phyloP scores from a whole-genome alignment of 1,284 basidiomycete species.

The Heterobasidion irregulare region DNA sequence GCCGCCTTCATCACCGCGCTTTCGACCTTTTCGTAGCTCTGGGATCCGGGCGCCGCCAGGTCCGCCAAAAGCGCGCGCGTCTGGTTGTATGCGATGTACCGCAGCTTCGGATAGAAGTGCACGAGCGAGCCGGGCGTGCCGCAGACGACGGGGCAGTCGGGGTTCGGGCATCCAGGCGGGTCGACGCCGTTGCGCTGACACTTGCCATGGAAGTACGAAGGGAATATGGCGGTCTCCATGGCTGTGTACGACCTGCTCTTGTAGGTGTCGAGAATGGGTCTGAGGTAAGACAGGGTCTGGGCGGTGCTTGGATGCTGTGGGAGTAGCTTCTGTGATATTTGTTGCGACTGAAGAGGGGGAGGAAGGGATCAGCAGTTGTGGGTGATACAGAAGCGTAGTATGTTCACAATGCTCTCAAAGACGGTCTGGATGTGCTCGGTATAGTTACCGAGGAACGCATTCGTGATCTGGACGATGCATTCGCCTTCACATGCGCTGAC shows the following conservation, averaged over 20 bases:
- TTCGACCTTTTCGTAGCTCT: slow-evolving; percentile 33
- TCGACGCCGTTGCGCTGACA: slow-evolving; percentile 50
- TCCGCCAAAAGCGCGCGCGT: slow-evolving; percentile 27
- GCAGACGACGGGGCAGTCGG: slow-evolving; percentile 67
- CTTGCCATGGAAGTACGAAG: slow-evolving; percentile 66
- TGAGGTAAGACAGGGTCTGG: slow-evolving; percentile 26
- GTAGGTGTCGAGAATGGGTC: slow-evolving; percentile 40
- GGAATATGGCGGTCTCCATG: slow-evolving; percentile 49
- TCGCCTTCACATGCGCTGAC: slow-evolving; percentile 60
- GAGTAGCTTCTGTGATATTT: slow-evolving; percentile 26
- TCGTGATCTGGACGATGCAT: slow-evolving; percentile 52
- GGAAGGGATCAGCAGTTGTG: not conserved
- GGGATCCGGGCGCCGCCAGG: slow-evolving; percentile 27
- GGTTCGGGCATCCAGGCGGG: slow-evolving; percentile 66
- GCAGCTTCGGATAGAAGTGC: slow-evolving; percentile 50
- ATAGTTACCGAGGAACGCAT: slow-evolving; percentile 45
- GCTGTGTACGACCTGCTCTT: slow-evolving; percentile 30
- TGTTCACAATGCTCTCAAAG: slow-evolving; percentile 31
- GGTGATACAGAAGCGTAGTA: slow-evolving; percentile 1
- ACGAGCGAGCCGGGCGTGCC: slow-evolving; percentile 73
- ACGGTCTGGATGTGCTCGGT: slow-evolving; percentile 27
- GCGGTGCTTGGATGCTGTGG: slow-evolving; percentile 22
- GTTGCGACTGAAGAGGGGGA: slow-evolving; percentile 21
- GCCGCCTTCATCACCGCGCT: slow-evolving; percentile 23
- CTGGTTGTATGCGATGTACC: slow-evolving; percentile 39